Evolutionary conservation across 116 monocot species (phyloP).

Genomic region (Trichopus zeylanicus): DNA sequence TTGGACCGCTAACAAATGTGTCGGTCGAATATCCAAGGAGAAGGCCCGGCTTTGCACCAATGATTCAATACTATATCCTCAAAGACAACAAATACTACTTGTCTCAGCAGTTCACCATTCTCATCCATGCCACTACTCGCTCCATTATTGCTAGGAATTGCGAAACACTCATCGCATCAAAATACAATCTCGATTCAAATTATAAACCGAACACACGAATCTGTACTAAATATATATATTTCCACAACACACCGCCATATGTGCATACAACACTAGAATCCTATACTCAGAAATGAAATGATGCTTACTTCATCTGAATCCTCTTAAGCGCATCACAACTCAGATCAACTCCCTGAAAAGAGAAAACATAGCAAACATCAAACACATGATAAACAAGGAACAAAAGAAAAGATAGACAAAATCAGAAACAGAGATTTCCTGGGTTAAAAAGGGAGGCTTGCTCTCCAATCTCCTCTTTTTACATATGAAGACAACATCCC

Average conservation of each 20-base stretch:
- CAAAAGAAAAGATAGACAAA: neutral
- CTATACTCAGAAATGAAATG: neutral
- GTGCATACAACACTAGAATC: neutral
- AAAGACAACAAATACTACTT: too few species aligned
- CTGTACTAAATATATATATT: too few species aligned
- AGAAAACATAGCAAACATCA: slow-evolving; percentile 13
- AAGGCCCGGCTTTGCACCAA: too few species aligned
- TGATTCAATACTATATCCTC: too few species aligned
- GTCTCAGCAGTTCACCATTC: too few species aligned
- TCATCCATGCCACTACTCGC: too few species aligned
- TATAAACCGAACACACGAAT: too few species aligned
- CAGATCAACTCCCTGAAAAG: slow-evolving; percentile 59
- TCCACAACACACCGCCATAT: neutral
- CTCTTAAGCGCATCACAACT: slow-evolving; percentile 41
- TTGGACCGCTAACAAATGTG: too few species aligned
- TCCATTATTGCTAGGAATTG: too few species aligned
- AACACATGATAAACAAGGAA: neutral
- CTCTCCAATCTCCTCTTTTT: slow-evolving; percentile 62
- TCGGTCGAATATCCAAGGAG: too few species aligned
- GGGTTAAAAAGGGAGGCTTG: slow-evolving; percentile 74
- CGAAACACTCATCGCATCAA: too few species aligned
- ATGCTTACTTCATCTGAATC: slow-evolving; percentile 76
- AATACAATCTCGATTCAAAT: too few species aligned
- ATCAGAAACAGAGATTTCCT: slow-evolving; percentile 19
- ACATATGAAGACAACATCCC: slow-evolving; percentile 68